Evolutionary conservation across 495 filamentous ascomycete genomes (phyloP).

Genomic region (Talaromyces proteolyticus): DNA sequence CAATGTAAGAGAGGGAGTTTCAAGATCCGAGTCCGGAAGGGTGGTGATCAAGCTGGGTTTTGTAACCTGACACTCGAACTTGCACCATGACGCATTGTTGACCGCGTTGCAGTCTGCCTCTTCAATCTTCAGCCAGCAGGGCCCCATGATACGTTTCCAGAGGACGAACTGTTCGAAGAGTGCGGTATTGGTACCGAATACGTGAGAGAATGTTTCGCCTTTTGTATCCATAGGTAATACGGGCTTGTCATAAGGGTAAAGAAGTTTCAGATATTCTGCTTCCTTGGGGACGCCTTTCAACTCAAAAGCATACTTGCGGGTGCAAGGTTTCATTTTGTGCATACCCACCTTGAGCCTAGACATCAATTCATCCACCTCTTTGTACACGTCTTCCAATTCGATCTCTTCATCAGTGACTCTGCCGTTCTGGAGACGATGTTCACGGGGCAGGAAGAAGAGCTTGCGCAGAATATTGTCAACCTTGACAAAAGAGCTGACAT

Average conservation of each 20-base stretch:
- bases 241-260: constrained; percentile 84
- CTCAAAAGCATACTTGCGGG: constrained; percentile 93
- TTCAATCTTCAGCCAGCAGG: constrained; percentile 90
- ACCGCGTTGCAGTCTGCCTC: constrained; percentile 74
- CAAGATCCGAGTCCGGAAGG: constrained; percentile 68
- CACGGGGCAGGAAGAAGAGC: constrained; percentile 85
- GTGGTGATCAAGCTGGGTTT: constrained; percentile 68
- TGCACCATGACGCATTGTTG: constrained; percentile 96
- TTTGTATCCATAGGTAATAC: constrained; percentile 61
- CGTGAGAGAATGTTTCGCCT: constrained; percentile 89
- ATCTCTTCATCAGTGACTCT: constrained; percentile 73
- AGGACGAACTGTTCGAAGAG: constrained; percentile 97
- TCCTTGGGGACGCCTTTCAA: constrained; percentile 82
- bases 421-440: constrained; percentile 57
- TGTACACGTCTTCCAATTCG: constrained; percentile 82
- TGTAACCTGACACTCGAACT: constrained; percentile 77
- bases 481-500: constrained; percentile 92
- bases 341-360: constrained; percentile 71
- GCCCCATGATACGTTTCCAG: constrained; percentile 97
- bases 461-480: constrained; percentile 92
- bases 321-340: constrained; percentile 89
- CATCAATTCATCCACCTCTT: constrained; percentile 84
- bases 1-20: constrained; percentile 80
- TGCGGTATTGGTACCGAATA: constrained; percentile 90
- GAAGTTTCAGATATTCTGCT: constrained; percentile 82